Base-by-base conservation (phyloP, 176 grass and related monocot species). In the Panicum miliaceum region DNA sequence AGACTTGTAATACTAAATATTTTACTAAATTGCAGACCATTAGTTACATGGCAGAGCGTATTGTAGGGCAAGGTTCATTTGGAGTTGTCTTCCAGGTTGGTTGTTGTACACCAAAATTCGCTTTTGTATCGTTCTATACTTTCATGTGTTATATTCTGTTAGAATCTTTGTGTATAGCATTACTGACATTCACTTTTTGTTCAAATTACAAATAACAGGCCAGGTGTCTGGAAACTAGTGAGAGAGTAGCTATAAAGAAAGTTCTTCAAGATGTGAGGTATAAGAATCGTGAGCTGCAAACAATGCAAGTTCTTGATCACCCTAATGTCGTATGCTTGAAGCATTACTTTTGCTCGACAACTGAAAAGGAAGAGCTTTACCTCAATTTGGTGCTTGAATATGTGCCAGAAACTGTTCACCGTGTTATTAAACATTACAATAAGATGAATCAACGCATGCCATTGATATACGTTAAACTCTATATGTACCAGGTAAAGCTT, bases 331-430 rank as follows among this genome's bases (percentile, higher is more conserved):
- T 90, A 27, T 87, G 60, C 50, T 70, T 97, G 78, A 97, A 90
- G 80, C 89, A 94, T 81, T 90, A 90, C 73, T 97, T 97, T 75
- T 97, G 89, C 85, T 94, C 91, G 61, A 92, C 82, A 8, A 92
- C 94, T 53, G 93, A 90, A 15, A 92, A 92, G 74, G 90, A 90
- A 18, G 91, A 97, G 68, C 37, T 94, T 7, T 97, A 97, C 75
- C 89, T 97, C 47, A 97, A 94, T 79, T 87, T 97, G 73, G 94
- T 97, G 35, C 89, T 97, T 81, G 94, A 97, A 77, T 97, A 90
- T 46, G 91, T 97, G 48, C 94, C 94, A 25, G 94, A 97, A 90
- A 94, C 94, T 72, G 86, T 94, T 42, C 89, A 97, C 56, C 86
- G 91, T 64, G 87, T 94, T 66, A 63, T 97, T 68, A 91, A 88